phyloP scores from a whole-genome alignment of 2,329 filamentous ascomycete species.

The Ceratocystis lukuohia region DNA sequence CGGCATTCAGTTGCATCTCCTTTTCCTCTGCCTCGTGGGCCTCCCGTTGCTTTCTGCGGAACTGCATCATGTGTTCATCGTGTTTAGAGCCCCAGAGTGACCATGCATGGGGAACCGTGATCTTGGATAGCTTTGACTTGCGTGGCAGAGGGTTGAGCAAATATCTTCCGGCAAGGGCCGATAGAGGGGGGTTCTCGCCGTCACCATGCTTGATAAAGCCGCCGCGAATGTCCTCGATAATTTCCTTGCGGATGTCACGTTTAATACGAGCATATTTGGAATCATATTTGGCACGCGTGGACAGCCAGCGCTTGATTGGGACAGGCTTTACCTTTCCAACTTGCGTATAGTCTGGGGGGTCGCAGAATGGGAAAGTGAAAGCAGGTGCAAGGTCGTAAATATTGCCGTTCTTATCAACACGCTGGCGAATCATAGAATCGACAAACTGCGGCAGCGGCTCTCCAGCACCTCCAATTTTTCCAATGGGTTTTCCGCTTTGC shows the following conservation, averaged over 20 bases:
- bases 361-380: conserved; percentile 50
- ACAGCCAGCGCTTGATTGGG: conserved; percentile 73
- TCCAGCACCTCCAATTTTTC: conserved; percentile 62
- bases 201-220: conserved; percentile 58
- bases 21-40: conserved; percentile 22
- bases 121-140: conserved; percentile 17
- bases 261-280: conserved; percentile 55
- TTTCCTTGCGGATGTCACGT: conserved; percentile 56
- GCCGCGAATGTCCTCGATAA: conserved; percentile 56
- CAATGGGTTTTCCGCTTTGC: conserved; percentile 21
- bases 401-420: conserved; percentile 64
- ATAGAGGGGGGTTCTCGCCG: conserved; percentile 69
- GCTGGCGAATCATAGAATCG: conserved; percentile 83
- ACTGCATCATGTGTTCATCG: conserved; percentile 58
- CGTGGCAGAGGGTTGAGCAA: conserved; percentile 27
- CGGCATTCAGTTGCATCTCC: neutral
- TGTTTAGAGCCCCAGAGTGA: conserved; percentile 79
- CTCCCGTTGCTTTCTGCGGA: conserved; percentile 40
- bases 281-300: conserved; percentile 60
- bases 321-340: conserved; percentile 70
- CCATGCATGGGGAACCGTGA: conserved; percentile 37
- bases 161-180: conserved; percentile 62
- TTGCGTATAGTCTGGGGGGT: conserved; percentile 31
- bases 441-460: conserved; percentile 69
- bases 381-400: conserved; percentile 54